Evolutionary conservation across 1,139 yeast genomes (phyloP).

Genomic region (Keqinozyma sinolaborantium): DNA sequence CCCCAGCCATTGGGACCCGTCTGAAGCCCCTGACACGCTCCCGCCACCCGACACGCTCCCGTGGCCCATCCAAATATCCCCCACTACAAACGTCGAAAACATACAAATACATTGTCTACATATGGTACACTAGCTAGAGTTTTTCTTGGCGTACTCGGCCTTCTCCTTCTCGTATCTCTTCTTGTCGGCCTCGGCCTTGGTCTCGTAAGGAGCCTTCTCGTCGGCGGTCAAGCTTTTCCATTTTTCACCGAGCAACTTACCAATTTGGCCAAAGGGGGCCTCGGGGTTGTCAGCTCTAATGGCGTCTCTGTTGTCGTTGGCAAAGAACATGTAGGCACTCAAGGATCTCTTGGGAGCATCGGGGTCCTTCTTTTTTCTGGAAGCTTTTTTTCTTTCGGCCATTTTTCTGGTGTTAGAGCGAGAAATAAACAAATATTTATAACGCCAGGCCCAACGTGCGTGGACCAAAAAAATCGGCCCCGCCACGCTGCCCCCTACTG

Average conservation of each 20-base stretch:
- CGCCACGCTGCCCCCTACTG: too few species aligned
- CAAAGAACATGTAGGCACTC: constrained; percentile 98
- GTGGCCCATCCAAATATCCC: too few species aligned
- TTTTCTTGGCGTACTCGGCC: constrained; percentile 74
- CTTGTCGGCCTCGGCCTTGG: constrained; percentile 92
- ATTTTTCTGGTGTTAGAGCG: constrained; percentile 7
- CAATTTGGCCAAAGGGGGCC: constrained; percentile 88
- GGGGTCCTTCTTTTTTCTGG: constrained; percentile 75
- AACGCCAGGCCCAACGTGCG: too few species aligned
- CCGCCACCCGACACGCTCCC: too few species aligned
- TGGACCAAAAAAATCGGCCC: too few species aligned
- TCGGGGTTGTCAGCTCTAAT: constrained; percentile 96
- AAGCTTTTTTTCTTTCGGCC: constrained; percentile 43
- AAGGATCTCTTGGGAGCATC: constrained; percentile 98
- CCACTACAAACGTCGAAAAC: too few species aligned
- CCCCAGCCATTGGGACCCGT: too few species aligned
- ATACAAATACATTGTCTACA: constrained; percentile 2
- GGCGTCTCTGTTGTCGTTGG: constrained; percentile 93
- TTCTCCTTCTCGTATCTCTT: constrained; percentile 96
- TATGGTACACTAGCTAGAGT: constrained; percentile 6
- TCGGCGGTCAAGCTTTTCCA: constrained; percentile 88
- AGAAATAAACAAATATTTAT: too few species aligned
- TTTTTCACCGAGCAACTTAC: constrained; percentile 88
- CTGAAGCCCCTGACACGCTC: too few species aligned
- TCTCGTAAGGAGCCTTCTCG: constrained; percentile 85